These are phyloP conservation scores for Emericellopsis terricola DNA, from an alignment of 495 filamentous ascomycete species.

Conservation along the genomic window DNA sequence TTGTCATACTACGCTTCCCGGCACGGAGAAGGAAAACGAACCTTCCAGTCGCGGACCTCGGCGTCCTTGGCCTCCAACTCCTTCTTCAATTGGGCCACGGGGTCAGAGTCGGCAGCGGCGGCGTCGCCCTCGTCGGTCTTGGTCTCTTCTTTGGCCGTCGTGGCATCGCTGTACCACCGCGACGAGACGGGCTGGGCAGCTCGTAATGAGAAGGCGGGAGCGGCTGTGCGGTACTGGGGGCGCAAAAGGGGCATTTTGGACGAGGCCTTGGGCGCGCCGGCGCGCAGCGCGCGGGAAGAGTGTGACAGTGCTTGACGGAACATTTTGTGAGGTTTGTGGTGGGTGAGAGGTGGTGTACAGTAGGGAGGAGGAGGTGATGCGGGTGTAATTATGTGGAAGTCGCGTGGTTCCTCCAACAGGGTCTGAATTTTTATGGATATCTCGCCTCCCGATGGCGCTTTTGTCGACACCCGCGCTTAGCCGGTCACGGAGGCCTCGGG, in stretches of 20 bases:
- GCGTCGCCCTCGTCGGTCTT: conserved; percentile 6
- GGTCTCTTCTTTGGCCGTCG: conserved; percentile 12
- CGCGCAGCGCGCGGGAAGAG: conserved; percentile 19
- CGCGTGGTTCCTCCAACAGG: too few species aligned
- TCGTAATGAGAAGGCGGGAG: conserved; percentile 3
- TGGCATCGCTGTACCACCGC: conserved; percentile 30
- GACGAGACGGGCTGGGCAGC: conserved; percentile 7
- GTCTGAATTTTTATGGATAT: too few species aligned
- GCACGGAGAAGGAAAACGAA: too few species aligned
- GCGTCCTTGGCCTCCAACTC: conserved; percentile 73
- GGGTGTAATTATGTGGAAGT: too few species aligned
- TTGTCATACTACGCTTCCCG: too few species aligned
- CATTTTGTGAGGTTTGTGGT: conserved; percentile 12
- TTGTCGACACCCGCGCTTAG: too few species aligned
- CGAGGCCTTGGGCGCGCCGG: conserved; percentile 7
- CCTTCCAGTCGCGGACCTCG: conserved; percentile 77
- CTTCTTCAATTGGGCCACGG: conserved; percentile 28
- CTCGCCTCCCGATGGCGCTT: too few species aligned
- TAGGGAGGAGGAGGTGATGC: not conserved
- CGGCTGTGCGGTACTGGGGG: conserved; percentile 1
- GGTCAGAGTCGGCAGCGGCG: conserved; percentile 11
- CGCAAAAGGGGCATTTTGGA: conserved; percentile 5
- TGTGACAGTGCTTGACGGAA: conserved; percentile 21
- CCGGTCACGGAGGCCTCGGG: too few species aligned
- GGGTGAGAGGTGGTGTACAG: not conserved